phyloP scores from a whole-genome alignment of 305 asterid species.

The Fraxinus velutina region DNA sequence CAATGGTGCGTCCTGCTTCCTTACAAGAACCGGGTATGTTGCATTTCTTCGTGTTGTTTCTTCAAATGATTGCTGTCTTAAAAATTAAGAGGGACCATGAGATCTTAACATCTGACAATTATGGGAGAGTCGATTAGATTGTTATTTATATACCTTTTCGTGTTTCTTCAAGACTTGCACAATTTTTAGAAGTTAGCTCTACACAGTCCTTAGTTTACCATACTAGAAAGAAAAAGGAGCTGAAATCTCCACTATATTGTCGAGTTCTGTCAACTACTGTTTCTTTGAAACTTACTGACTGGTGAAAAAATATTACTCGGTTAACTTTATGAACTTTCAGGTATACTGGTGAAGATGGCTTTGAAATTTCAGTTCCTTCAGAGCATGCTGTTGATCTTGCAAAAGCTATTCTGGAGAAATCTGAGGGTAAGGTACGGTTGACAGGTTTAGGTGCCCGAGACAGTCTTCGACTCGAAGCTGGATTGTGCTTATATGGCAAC shows the following conservation, averaged over 20 bases:
- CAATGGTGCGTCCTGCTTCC: constrained; percentile 74
- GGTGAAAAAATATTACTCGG: neutral
- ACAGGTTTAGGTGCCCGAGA: constrained; percentile 97
- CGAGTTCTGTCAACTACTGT: neutral
- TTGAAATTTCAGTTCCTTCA: constrained; percentile 82
- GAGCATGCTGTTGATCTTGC: constrained; percentile 65
- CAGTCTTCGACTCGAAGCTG: constrained; percentile 97
- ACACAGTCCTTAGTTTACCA: neutral
- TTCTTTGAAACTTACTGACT: neutral
- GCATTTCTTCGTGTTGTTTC: constrained; percentile 5
- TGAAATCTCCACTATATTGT: neutral
- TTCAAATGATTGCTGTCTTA: neutral
- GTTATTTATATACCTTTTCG: neutral
- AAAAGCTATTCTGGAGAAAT: constrained; percentile 82
- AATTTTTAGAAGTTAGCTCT: neutral
- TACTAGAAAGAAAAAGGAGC: neutral
- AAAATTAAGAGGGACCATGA: neutral
- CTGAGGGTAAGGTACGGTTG: constrained; percentile 77
- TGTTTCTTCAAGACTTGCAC: neutral
- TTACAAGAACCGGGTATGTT: constrained; percentile 90
- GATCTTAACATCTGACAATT: neutral
- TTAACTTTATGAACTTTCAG: constrained; percentile 40
- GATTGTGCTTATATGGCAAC: constrained; percentile 83
- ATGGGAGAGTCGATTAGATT: neutral
- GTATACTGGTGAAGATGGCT: constrained; percentile 99